Evolutionary conservation across 306 rosid genomes (phyloP), one percentile per base, ranked within the genome.

Genomic region (Leucaena leucocephala): DNA sequence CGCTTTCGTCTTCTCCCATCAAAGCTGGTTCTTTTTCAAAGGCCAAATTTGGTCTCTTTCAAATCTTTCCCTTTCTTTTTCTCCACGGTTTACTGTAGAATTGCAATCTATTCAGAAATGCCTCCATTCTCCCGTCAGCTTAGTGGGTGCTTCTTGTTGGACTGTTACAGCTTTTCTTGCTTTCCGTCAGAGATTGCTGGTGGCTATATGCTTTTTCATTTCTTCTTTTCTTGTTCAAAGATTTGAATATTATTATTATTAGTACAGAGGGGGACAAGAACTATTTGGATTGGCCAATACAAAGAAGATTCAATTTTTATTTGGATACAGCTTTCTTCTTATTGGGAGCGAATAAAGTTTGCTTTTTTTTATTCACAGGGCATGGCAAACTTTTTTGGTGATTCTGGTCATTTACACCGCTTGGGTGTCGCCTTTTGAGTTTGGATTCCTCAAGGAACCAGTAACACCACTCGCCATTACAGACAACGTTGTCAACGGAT

Each of bases 361-460:
- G 49, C 38, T n/a, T 17, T n/a, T 2, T 8, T 16, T 16, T 2
- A 6, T 46, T 46, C 87, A 87, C 87, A 90, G 98, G 44, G 0
- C 74, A 3, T 94, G 98, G 97, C 78, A 81, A 83, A 75, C 78
- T 9, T 91, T 90, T 84, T 63, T 94, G 64, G 57, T 91, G 11
- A 6, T 82, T 39, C 78, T 89, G 13, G 97, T 94, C 27, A 74
- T 87, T 71, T 94, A 94, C 85, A 91, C 98, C 1, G 94, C 96
- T 4, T 89, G 96, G 91, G 89, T 84, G 0, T 90, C 89, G 7
- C 98, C 96, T 0, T 94, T 90, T 84, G 97, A 94, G 77, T 89
- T 94, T 64, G 98, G 94, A 54, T 92, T 91, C 80, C 79, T 91
- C 2, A 74, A 65, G 9, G 50, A 46, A 14, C 74, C 91, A 6